Evolutionary conservation across 2,329 filamentous ascomycete genomes (phyloP).

Genomic region (Xylariaceae sp.): DNA sequence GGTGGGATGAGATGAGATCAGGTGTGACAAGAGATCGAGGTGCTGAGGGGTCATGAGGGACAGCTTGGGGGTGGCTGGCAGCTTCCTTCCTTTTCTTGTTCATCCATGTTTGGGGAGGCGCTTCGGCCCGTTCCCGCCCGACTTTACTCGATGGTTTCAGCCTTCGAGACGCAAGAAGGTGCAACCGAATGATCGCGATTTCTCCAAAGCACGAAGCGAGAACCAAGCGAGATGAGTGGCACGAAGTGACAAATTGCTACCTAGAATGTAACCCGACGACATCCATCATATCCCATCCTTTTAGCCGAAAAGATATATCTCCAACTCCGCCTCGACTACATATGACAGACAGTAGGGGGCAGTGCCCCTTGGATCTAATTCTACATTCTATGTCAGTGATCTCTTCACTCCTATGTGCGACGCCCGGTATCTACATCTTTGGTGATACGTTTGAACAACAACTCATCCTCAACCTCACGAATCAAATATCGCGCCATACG

Average conservation of each 20-base stretch:
- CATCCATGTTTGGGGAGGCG: neutral
- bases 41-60: neutral
- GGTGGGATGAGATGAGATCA: neutral
- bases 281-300: neutral
- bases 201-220: too few species aligned
- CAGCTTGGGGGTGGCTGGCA: neutral
- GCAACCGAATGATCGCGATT: too few species aligned
- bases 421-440: neutral
- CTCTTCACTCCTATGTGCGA: neutral
- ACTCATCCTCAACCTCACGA: constrained; percentile 12
- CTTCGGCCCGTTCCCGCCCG: neutral
- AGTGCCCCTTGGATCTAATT: neutral
- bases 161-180: too few species aligned
- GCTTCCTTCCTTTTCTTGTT: neutral
- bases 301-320: neutral
- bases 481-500: constrained; percentile 73
- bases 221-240: too few species aligned
- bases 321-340: neutral
- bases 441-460: neutral
- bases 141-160: too few species aligned
- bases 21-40: neutral
- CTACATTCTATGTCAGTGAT: neutral
- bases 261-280: neutral
- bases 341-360: neutral
- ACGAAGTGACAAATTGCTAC: too few species aligned